A percentile compares a stretch with the other conserved stretches of the same genome.
These are phyloP conservation scores for Aurantiochytrium sp. DNA, from an alignment of 108 stramenopile genomes.

Conservation along the genomic window DNA sequence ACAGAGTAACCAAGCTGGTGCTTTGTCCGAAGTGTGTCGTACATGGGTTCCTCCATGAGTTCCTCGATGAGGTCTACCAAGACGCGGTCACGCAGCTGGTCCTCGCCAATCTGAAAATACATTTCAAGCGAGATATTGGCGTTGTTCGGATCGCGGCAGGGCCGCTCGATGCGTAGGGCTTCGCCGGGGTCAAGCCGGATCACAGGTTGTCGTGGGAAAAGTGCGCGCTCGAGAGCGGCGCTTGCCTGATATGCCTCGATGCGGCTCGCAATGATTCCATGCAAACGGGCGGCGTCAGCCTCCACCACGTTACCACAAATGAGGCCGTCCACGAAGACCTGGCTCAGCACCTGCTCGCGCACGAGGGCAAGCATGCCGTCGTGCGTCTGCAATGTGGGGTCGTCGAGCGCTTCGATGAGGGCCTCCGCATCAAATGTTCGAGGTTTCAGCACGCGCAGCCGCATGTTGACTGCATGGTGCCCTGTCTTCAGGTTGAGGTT, in stretches of 20 bases:
- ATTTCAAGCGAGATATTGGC: background rate
- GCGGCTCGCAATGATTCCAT: background rate
- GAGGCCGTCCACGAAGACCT: background rate
- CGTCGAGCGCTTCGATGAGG: background rate
- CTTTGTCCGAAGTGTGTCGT: constrained; percentile 72
- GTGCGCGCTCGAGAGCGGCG: background rate
- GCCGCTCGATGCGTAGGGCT: background rate
- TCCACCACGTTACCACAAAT: background rate
- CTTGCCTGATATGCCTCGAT: background rate
- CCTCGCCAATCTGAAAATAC: constrained; percentile 25
- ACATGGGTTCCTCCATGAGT: constrained; percentile 68
- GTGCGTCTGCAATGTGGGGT: background rate
- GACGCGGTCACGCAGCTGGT: constrained; percentile 21
- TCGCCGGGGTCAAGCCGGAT: background rate
- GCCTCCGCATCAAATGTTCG: background rate
- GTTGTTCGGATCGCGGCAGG: background rate
- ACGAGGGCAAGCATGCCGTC: background rate
- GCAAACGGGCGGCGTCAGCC: background rate
- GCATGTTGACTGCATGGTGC: background rate
- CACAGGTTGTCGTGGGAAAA: background rate
- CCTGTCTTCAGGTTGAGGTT: background rate
- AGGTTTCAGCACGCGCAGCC: background rate
- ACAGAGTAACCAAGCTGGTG: constrained; percentile 83
- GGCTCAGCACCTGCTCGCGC: background rate
- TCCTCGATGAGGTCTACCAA: constrained; percentile 55